Evolutionary conservation across 805 yeast genomes (phyloP), one percentile per base, ranked within the genome.

Genomic region (Candida succiphila): DNA sequence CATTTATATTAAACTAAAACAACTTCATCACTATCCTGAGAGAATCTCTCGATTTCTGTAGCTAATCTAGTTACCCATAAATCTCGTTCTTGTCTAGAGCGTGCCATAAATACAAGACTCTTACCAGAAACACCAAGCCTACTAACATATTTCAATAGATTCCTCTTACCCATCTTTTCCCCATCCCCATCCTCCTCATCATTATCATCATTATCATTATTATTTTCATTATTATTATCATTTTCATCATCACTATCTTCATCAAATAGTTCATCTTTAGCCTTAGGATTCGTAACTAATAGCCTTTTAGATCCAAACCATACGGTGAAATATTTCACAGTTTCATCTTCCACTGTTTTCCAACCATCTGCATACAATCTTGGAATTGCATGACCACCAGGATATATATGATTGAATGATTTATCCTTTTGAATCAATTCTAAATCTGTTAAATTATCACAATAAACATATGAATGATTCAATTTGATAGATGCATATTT

Each of bases 71-170:
- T 47, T 4, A 83, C 88, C 97, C 97, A 88, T 22, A 72, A 40
- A 47, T 89, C 96, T 34, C 88, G 63, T 44, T 86, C 95, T 40
- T 80, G 80, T 26, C 89, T 60, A 2, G 95, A 83, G 30, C 87
- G 56, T 8, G 95, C 78, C 72, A 86, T 67, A 49, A 88, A 87
- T 3, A 81, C 78, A 60, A 81, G 62, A 29, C 76, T 67, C 33
- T 65, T 65, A 1, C 95, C 92, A 2, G 78, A 68, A 3, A 73
- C 69, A 5, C 88, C 89, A 25, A 81, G 54, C 34, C 72, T 65
- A 14, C 68, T 61, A 4, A 69, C 69, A 48, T 71, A 53, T 31
- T 54, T 67, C 5, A 69, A 34, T 19, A 67, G 37, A 0, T 69
- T 66, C 4, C 41, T 37, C 25, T 42, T 44, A n/a, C 31, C 28